A percentile compares a stretch with the other conserved stretches of the same genome.
Conservation (phyloP, 768 basidiomycete genomes). For the Leucocoprinus sp. region DNA sequence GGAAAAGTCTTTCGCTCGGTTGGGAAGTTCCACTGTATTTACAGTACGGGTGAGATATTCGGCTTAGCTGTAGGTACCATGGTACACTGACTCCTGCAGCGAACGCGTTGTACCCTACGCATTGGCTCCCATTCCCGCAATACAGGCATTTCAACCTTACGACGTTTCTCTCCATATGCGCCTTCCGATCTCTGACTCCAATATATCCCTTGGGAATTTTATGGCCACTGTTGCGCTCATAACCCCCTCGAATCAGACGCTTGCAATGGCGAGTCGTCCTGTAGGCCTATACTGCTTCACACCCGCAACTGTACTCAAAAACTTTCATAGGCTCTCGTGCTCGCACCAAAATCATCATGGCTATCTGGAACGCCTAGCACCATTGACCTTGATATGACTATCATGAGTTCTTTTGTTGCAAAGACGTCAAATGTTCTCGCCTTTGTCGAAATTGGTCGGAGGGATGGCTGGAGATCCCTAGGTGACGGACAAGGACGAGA, state of each 20-base stretch:
- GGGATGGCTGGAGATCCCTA: slow-evolving; percentile 62
- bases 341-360: slow-evolving; percentile 35
- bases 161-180: slow-evolving; percentile 60
- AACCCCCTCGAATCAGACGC: slow-evolving; percentile 54
- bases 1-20: slow-evolving; percentile 59
- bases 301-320: slow-evolving; percentile 8
- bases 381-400: slow-evolving; percentile 42
- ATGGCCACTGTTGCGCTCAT: slow-evolving; percentile 63
- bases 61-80: slow-evolving; percentile 8
- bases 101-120: slow-evolving; percentile 63
- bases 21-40: slow-evolving; percentile 67
- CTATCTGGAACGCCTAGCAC: slow-evolving; percentile 32
- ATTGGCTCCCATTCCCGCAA: slow-evolving; percentile 36
- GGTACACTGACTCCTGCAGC: slow-evolving; percentile 27
- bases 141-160: slow-evolving; percentile 62
- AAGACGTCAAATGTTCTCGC: slow-evolving; percentile 43
- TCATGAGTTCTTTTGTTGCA: slow-evolving; percentile 48
- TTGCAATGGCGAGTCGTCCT: slow-evolving; percentile 52
- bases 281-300: slow-evolving; percentile 33
- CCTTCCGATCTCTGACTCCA: slow-evolving; percentile 59
- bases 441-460: slow-evolving; percentile 64
- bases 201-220: slow-evolving; percentile 75
- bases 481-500: slow-evolving; percentile 69
- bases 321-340: slow-evolving; percentile 50
- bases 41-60: slow-evolving; percentile 65